Evolutionary conservation across 148 eudicot species (phyloP), one percentile per base, ranked within the genome.

Genomic region (Amaranthus hypochondriacus): DNA sequence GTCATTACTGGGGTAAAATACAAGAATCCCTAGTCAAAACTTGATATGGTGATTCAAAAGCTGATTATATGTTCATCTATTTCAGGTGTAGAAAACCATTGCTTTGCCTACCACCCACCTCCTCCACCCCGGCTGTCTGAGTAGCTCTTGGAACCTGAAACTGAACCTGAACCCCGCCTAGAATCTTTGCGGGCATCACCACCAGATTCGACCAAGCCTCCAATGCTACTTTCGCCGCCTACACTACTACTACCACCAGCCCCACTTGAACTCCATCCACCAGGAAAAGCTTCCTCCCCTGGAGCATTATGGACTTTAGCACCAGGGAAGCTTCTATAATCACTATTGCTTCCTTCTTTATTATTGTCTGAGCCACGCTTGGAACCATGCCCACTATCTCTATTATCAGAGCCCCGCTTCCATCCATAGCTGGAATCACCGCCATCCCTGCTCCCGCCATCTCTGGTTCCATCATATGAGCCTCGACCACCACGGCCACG

Each of bases 301-400:
- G 96, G 96, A 56, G 96, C 90, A 72, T 87, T 87, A 18, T 93
- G 89, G 52, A 86, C 89, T 81, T 89, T 87, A 42, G 92, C 92
- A 57, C 98, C 96, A 7, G 98, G 89, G 68, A 92, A 92, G 74
- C 82, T 84, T 47, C 89, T 81, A 89, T 88, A 88, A 52, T 82
- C 80, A 9, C 63, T 83, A 21, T 72, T 84, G 14, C 51, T 70
- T 54, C 78, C 82, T 49, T 83, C 90, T 62, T 80, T 88, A 66
- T 51, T 48, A 56, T 77, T 64, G 51, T 67, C 70, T 15, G 89
- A 81, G 51, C 86, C 79, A 77, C 86, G 75, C 71, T 74, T 87
- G 53, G 72, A 75, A 58, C 78, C 78, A 66, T 6, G 14, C 12
- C 75, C 79, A 2, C 56, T 15, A 44, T 71, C 82, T 62, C 68